These are phyloP conservation scores for Tetrahymena thermophila DNA, from an alignment of 73 alveolate species.

Conservation along the genomic window DNA sequence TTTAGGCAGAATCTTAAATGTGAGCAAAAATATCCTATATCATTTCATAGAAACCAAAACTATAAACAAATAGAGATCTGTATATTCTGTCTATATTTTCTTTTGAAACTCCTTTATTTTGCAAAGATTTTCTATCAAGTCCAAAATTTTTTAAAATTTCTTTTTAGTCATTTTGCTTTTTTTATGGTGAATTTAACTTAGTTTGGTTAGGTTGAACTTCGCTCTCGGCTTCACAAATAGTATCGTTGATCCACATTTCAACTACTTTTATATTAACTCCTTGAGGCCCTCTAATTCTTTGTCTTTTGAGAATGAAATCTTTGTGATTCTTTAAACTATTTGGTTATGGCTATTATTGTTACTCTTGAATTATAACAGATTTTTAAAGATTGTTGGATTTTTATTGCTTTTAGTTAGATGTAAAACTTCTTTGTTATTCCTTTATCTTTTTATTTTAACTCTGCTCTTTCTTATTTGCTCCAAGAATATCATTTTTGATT, in stretches of 20 bases:
- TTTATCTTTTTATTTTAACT: neutral
- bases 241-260: slow-evolving; percentile 43
- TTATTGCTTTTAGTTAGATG: neutral
- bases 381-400: neutral
- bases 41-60: slow-evolving; percentile 58
- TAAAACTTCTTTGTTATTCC: neutral
- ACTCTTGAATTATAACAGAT: neutral
- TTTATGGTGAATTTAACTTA: neutral
- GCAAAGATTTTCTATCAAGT: slow-evolving; percentile 18
- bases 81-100: slow-evolving; percentile 46
- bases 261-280: slow-evolving; percentile 29
- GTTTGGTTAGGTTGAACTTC: neutral
- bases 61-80: slow-evolving; percentile 50
- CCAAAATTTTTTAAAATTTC: slow-evolving; percentile 25
- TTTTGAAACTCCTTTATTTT: slow-evolving; percentile 25
- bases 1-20: neutral
- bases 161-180: slow-evolving; percentile 5
- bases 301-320: neutral
- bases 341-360: neutral
- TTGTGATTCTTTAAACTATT: neutral
- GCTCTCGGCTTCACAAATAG: slow-evolving; percentile 16
- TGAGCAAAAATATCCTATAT: slow-evolving; percentile 12
- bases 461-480: neutral
- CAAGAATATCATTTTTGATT: neutral
- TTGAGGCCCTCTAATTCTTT: neutral